These are phyloP conservation scores for Aureobasidium sp. DNA, from an alignment of 2,329 filamentous ascomycete genomes.

Conservation along the genomic window DNA sequence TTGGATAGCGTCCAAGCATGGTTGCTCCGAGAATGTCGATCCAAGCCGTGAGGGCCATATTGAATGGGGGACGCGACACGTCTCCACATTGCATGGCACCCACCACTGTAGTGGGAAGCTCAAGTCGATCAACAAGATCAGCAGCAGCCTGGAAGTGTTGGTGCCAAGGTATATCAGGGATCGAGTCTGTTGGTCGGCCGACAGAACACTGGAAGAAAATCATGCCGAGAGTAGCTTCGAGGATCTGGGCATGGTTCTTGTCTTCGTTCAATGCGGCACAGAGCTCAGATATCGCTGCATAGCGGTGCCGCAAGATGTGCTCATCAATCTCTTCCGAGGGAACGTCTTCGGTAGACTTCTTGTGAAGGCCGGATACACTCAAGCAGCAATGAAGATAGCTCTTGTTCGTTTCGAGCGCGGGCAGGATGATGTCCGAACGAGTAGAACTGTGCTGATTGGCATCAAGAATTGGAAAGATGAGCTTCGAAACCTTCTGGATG, in stretches of 20 bases:
- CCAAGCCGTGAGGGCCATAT: slow-evolving; percentile 90
- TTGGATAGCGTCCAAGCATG: slow-evolving; percentile 77
- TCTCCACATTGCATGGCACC: slow-evolving; percentile 37
- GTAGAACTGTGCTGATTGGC: slow-evolving; percentile 79
- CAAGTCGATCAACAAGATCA: slow-evolving; percentile 75
- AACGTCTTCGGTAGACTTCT: slow-evolving; percentile 65
- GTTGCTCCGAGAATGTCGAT: slow-evolving; percentile 95
- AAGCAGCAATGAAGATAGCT: slow-evolving; percentile 93
- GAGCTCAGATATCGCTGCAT: slow-evolving; percentile 75
- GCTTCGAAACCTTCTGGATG: slow-evolving; percentile 74
- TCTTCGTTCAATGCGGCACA: slow-evolving; percentile 75
- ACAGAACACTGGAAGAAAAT: slow-evolving; percentile 95
- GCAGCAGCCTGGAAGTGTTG: slow-evolving; percentile 91
- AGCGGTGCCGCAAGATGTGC: slow-evolving; percentile 88
- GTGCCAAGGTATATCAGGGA: slow-evolving; percentile 92
- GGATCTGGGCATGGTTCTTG: slow-evolving; percentile 74
- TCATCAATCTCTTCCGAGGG: slow-evolving; percentile 68
- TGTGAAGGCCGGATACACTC: slow-evolving; percentile 84
- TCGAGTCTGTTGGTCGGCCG: slow-evolving; percentile 70
- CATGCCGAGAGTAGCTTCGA: slow-evolving; percentile 87
- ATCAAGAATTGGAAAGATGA: slow-evolving; percentile 88
- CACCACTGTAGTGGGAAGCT: slow-evolving; percentile 58
- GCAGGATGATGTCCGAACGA: slow-evolving; percentile 73
- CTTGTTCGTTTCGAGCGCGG: slow-evolving; percentile 82
- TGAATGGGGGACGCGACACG: slow-evolving; percentile 65